Evolutionary conservation across 2,329 filamentous ascomycete species (phyloP), one percentile per base, ranked within the genome.

Genomic region (Helotiales sp.): DNA sequence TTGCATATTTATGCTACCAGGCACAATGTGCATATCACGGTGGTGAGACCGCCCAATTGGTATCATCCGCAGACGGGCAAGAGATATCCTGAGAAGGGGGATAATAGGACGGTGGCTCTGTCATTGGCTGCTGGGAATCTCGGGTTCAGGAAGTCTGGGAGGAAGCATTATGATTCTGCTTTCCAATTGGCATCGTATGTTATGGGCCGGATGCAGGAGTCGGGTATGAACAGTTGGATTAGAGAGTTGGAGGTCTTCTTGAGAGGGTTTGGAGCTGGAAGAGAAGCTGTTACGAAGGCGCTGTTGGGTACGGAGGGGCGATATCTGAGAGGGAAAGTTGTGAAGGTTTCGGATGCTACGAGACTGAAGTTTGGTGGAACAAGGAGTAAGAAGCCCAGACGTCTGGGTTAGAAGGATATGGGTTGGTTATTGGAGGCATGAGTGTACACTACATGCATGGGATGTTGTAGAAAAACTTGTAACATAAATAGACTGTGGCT

Each of bases 301-400:
- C 81, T 99, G 66, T 82, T 99, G 79, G 94, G 95, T 40, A 89
- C 85, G 24, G 95, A 99, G 79, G 96, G 96, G 65, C 89, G 87
- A 77, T 79, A 88, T 74, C 80, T 98, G 72, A 87, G 93, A 73
- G 83, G 86, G 34, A 89, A 91, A 82, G 91, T 99, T 72, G 83
- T 88, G 49, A 89, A 89, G 74, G 91, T 99, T 69, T 89, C 92
- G 34, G 96, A 99, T 81, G 85, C 88, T 47, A 98, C 95, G 64
- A 91, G 91, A 75, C 80, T 98, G 80, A 99, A 99, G 84, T 97
- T 98, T 84, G 96, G 94, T 81, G 96, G 96, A 77, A 93, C 92
- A 45, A 92, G 94, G 80, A 95, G 93, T 83, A 87, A 86, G 79
- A 92, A 90, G 78, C 91, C 89, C 45, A 94, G 94, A 81, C 91